Evolutionary conservation across 2,329 filamentous ascomycete genomes (phyloP), one percentile per base, ranked within the genome.

Genomic region (Sclerotinia spermophila): DNA sequence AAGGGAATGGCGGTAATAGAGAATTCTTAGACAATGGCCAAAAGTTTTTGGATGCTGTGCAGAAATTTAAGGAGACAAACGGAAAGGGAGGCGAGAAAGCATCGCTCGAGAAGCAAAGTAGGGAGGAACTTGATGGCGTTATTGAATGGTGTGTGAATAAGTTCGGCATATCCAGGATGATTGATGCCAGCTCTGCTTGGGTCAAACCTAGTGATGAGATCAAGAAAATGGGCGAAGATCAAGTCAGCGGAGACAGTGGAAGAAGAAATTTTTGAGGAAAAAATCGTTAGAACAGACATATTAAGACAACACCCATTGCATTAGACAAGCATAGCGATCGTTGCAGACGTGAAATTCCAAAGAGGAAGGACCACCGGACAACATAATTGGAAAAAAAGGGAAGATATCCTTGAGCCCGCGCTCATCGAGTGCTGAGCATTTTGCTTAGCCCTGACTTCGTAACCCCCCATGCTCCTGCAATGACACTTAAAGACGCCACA

Each of bases 61-160:
- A 83, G 74, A 67, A 48, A 1, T 62, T 70, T 64, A 71, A 70
- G 58, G 58, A 67, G 55, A 67, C 33, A 64, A 38, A 30, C 45
- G 60, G 67, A 24, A 42, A 58, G 45, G 40, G 66, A 48, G 44
- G 68, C 21, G 48, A 72, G 40, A 66, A 72, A 38, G 38, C 48
- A 56, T 55, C 60, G 7, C 69, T 75, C 51, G 80, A 81, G 68
- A 71, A 72, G 69, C 76, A 79, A 67, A 81, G 79, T 75, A 71
- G 73, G 45, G 75, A 76, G 30, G 84, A 86, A 75, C 76, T 85
- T 40, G 77, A 79, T 53, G 75, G 72, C 11, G 76, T 85, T 44
- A 70, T 84, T 51, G 78, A 80, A 44, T 85, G 81, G 77, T 85
- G 83, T 77, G 77, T 76, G 71, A 61, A 75, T 35, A 83, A 81